Percentiles rank a stretch among this genome's conserved stretches.
Evolutionary conservation across 2,329 filamentous ascomycete species (phyloP).

Genomic region (Berkeleyomyces rouxiae): DNA sequence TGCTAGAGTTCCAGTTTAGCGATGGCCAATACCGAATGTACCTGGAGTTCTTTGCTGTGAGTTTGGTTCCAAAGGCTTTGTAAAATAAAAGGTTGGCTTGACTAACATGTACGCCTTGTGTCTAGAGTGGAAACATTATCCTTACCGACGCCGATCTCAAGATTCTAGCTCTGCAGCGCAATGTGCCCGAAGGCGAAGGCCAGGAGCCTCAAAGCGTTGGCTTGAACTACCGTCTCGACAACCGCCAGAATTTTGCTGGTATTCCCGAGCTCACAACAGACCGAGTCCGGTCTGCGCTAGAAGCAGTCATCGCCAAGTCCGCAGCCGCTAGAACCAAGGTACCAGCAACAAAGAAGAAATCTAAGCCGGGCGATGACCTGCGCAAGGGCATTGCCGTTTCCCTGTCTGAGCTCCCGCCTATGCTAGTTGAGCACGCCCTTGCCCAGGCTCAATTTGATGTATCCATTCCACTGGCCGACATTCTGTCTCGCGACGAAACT

Average conservation of each 20-base stretch:
- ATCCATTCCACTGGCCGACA: constrained; percentile 46
- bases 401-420: constrained; percentile 76
- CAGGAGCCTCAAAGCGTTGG: constrained; percentile 70
- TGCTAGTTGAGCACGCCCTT: constrained; percentile 75
- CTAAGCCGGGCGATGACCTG: constrained; percentile 57
- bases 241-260: constrained; percentile 68
- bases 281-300: constrained; percentile 51
- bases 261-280: constrained; percentile 60
- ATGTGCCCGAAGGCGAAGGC: constrained; percentile 65
- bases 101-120: neutral
- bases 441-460: constrained; percentile 53
- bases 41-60: constrained; percentile 77
- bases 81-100: neutral
- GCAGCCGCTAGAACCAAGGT: constrained; percentile 26
- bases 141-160: constrained; percentile 72
- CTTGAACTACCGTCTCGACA: constrained; percentile 59
- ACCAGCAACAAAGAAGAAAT: constrained; percentile 36
- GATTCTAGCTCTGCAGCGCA: constrained; percentile 64
- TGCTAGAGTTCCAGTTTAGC: constrained; percentile 83
- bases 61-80: neutral
- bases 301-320: constrained; percentile 45
- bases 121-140: constrained; percentile 70
- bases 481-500: constrained; percentile 48
- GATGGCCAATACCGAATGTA: constrained; percentile 79
- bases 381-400: constrained; percentile 66